phyloP scores from a whole-genome alignment of 148 eudicot species.

The Vaccinium myrtillus region DNA sequence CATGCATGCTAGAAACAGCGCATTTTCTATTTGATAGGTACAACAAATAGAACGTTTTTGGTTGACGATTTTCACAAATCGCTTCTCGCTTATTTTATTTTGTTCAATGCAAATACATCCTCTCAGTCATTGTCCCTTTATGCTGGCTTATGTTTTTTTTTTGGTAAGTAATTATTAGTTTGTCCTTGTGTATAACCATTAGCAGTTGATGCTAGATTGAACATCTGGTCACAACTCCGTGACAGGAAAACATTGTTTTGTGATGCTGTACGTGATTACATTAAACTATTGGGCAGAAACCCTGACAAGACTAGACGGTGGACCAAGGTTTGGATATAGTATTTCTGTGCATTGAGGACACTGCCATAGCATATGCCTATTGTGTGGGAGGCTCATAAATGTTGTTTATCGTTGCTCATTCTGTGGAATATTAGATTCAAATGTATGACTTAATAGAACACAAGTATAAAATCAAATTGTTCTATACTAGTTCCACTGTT shows the following conservation, averaged over 20 bases:
- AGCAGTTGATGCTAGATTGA: constrained; percentile 10
- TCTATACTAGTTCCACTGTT: neutral
- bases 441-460: neutral
- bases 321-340: neutral
- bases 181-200: neutral
- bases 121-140: neutral
- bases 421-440: neutral
- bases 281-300: neutral
- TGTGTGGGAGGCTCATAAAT: neutral
- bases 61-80: neutral
- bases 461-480: neutral
- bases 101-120: neutral
- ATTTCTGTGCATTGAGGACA: neutral
- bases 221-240: neutral
- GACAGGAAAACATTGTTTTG: neutral
- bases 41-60: neutral
- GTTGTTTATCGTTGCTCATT: neutral
- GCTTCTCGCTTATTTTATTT: neutral
- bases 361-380: neutral
- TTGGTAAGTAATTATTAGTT: no score
- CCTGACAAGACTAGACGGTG: constrained; percentile 1
- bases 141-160: neutral
- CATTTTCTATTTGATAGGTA: neutral
- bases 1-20: neutral
- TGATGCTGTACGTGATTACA: neutral